Conservation (phyloP, 2,329 filamentous ascomycete genomes). For the Fusarium domesticum region DNA sequence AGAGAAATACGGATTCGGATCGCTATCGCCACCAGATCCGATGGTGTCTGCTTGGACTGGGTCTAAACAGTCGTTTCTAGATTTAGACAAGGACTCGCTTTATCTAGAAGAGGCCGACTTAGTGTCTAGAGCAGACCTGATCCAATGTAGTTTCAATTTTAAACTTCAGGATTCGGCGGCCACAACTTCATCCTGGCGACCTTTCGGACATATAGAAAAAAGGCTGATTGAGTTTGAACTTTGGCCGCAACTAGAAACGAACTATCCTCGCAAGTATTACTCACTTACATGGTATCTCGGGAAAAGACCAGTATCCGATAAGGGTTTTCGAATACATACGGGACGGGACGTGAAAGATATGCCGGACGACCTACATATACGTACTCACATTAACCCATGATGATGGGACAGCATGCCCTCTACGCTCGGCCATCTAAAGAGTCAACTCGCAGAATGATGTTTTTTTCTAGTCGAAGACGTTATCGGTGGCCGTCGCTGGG, state of each 20-base stretch:
- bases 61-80: slow-evolving; percentile 4
- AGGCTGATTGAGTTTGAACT: slow-evolving; percentile 1
- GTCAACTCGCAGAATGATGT: slow-evolving; percentile 1
- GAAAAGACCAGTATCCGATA: background rate
- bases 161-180: slow-evolving; percentile 3
- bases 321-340: slow-evolving; percentile 1
- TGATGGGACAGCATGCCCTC: background rate
- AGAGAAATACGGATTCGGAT: slow-evolving; percentile 3
- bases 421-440: background rate
- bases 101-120: background rate
- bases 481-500: slow-evolving; percentile 1
- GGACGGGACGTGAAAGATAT: background rate
- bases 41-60: slow-evolving; percentile 5
- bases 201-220: slow-evolving; percentile 2
- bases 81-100: slow-evolving; percentile 2
- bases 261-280: slow-evolving; percentile 4
- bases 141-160: slow-evolving; percentile 1
- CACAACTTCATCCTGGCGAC: background rate
- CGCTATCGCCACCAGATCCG: slow-evolving; percentile 1
- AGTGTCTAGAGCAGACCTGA: slow-evolving; percentile 1
- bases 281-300: slow-evolving; percentile 1
- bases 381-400: background rate
- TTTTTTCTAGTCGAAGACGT: background rate
- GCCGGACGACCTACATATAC: slow-evolving; percentile 2
- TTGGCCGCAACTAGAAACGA: slow-evolving; percentile 5